Conservation (phyloP, 495 filamentous ascomycete species). For the Melanomma pulvis-pyrius region DNA sequence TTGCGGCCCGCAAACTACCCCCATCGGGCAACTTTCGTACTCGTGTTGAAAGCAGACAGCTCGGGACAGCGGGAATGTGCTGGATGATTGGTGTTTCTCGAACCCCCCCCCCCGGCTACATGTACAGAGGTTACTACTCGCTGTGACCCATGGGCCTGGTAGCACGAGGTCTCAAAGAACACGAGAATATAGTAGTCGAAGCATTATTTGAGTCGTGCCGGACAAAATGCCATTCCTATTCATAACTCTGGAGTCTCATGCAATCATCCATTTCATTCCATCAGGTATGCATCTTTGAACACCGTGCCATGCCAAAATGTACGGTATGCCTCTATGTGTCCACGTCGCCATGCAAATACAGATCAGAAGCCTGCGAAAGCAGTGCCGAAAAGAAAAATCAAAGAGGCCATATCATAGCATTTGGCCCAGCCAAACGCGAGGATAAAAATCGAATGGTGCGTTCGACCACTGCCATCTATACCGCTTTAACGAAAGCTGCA, state of each 20-base stretch:
- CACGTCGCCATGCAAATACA: conserved; percentile 6
- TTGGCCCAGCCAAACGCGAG: background rate
- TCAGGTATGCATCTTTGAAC: background rate
- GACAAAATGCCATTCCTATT: background rate
- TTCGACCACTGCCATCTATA: background rate
- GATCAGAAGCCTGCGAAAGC: background rate
- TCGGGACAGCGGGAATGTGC: conserved; percentile 22
- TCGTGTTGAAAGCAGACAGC: conserved; percentile 21
- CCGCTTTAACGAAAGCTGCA: conserved; percentile 22
- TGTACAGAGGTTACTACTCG: too few relatives aligned
- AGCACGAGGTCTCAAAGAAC: too few relatives aligned
- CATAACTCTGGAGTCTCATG: conserved; percentile 1
- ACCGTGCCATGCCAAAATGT: conserved; percentile 13
- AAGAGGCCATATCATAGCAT: background rate
- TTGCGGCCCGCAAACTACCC: conserved; percentile 6
- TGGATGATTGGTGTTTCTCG: background rate
- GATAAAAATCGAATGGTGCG: too few relatives aligned
- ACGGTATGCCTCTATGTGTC: conserved; percentile 4
- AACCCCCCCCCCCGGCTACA: background rate
- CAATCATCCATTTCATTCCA: background rate
- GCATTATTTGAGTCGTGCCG: background rate
- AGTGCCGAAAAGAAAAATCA: background rate
- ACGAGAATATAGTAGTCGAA: too few relatives aligned
- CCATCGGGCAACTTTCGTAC: background rate
- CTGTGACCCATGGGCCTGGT: background rate